These are phyloP conservation scores for Gamsiella multidivaricata DNA, from an alignment of 192 early-diverging fungal genomes.

Conservation along the genomic window DNA sequence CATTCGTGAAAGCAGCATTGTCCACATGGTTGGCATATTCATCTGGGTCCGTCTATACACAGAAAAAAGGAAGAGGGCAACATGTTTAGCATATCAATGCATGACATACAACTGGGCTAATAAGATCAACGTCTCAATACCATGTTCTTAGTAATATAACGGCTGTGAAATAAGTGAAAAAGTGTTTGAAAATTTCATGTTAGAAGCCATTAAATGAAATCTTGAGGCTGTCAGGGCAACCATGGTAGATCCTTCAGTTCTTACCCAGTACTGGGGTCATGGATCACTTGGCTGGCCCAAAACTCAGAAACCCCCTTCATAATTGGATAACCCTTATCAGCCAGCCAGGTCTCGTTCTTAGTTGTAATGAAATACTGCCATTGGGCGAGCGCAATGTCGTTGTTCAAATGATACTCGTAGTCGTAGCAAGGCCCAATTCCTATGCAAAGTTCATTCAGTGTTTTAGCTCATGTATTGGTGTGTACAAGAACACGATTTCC, in stretches of 20 bases:
- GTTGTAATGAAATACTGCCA: conserved; percentile 51
- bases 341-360: conserved; percentile 43
- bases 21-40: conserved; percentile 48
- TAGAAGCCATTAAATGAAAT: background rate
- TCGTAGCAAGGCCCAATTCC: conserved; percentile 55
- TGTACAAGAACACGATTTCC: background rate
- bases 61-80: background rate
- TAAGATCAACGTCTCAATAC: background rate
- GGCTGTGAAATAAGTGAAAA: background rate
- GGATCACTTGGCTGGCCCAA: conserved; percentile 49
- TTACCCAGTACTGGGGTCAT: conserved; percentile 39
- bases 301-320: conserved; percentile 52
- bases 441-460: conserved; percentile 6
- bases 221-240: background rate
- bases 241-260: background rate
- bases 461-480: background rate
- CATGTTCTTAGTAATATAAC: conserved; percentile 19
- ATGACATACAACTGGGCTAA: no score
- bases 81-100: no score
- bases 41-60: conserved; percentile 42
- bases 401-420: conserved; percentile 54
- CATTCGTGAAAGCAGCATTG: conserved; percentile 48
- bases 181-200: background rate
- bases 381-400: conserved; percentile 51
- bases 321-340: conserved; percentile 48